A percentile compares a stretch with the other conserved stretches of the same genome.
Evolutionary conservation across 2,329 filamentous ascomycete genomes (phyloP).

Genomic region (Metarhizium sp.): DNA sequence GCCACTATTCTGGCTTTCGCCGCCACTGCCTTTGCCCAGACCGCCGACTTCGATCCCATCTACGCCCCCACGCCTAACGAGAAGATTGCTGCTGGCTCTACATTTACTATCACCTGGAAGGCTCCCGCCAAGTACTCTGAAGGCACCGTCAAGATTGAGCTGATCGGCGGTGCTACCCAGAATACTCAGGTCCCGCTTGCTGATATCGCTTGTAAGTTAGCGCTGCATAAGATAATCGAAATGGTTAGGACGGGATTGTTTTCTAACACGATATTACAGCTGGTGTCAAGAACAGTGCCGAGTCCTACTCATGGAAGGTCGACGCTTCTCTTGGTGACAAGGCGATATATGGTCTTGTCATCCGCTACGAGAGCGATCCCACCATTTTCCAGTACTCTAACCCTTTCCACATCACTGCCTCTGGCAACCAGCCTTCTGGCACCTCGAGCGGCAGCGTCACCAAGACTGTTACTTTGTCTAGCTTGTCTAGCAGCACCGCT

Average conservation of each 20-base stretch:
- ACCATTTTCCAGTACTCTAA: conserved; percentile 51
- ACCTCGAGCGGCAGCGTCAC: conserved; percentile 14
- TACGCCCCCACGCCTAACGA: conserved; percentile 34
- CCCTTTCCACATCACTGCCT: conserved; percentile 44
- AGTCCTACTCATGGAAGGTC: conserved; percentile 31
- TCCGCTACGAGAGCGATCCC: conserved; percentile 38
- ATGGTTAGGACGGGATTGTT: neutral
- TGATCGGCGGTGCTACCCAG: conserved; percentile 42
- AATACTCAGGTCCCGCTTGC: conserved; percentile 30
- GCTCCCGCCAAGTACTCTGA: conserved; percentile 29
- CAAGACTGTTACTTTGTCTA: conserved; percentile 21
- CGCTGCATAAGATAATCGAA: neutral
- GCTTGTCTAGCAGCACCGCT: conserved; percentile 7
- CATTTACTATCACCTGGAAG: conserved; percentile 43
- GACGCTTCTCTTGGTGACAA: conserved; percentile 32
- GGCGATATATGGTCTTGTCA: conserved; percentile 47
- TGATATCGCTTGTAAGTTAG: conserved; percentile 41
- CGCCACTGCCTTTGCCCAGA: conserved; percentile 42
- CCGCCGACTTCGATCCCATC: conserved; percentile 46
- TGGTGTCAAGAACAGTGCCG: conserved; percentile 34
- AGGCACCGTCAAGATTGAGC: conserved; percentile 38
- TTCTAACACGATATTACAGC: conserved; percentile 22
- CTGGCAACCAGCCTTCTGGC: conserved; percentile 16
- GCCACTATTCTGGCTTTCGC: conserved; percentile 42
- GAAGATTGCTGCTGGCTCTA: conserved; percentile 36